phyloP scores from a whole-genome alignment of 169 alveolate species.

The Cryptosporidium canis region DNA sequence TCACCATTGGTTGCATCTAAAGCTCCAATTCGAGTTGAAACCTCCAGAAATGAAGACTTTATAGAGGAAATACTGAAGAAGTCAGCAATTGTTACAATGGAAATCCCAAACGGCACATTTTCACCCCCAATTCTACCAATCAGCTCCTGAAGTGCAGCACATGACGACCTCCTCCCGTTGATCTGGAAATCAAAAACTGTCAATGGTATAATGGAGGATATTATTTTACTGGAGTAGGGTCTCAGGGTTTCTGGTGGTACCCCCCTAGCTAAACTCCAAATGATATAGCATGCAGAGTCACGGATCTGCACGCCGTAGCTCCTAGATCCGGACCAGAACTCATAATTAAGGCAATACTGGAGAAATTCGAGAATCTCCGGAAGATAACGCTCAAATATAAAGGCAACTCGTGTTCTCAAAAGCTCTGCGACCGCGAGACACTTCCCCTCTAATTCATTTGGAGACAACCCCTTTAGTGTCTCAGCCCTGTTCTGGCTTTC shows the following conservation, averaged over 20 bases:
- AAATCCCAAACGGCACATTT: slow-evolving; percentile 55
- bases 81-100: slow-evolving; percentile 72
- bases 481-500: neutral
- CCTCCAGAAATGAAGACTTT: slow-evolving; percentile 41
- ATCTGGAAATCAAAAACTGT: slow-evolving; percentile 74
- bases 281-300: slow-evolving; percentile 77
- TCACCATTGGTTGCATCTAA: neutral
- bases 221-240: slow-evolving; percentile 14
- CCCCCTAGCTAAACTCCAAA: slow-evolving; percentile 75
- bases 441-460: slow-evolving; percentile 60
- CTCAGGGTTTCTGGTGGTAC: neutral
- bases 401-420: slow-evolving; percentile 58
- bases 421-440: slow-evolving; percentile 77
- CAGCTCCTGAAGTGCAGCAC: slow-evolving; percentile 76
- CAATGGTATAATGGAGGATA: slow-evolving; percentile 35
- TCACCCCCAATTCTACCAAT: slow-evolving; percentile 76
- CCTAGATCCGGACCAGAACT: slow-evolving; percentile 56
- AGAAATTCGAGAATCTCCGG: slow-evolving; percentile 20
- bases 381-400: slow-evolving; percentile 20
- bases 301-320: slow-evolving; percentile 68
- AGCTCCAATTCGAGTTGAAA: slow-evolving; percentile 43
- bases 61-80: slow-evolving; percentile 57
- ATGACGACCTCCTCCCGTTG: slow-evolving; percentile 74
- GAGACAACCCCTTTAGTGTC: neutral
- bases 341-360: slow-evolving; percentile 44